phyloP scores from a whole-genome alignment of 2,329 filamentous ascomycete genomes.

The Nothomitra cinnamomea region DNA sequence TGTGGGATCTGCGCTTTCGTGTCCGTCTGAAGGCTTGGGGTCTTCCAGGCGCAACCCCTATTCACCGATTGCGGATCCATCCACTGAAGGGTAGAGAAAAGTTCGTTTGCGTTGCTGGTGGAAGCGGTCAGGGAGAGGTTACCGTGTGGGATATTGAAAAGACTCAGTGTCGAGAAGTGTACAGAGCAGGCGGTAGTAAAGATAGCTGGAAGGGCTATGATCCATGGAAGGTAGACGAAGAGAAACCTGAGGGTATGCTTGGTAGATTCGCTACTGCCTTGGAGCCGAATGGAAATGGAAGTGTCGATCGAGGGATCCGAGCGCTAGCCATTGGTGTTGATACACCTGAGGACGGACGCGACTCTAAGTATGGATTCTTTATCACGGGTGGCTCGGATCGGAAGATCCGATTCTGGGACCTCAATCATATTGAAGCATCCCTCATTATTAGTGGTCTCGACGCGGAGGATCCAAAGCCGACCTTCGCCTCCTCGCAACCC shows the following conservation, averaged over 20 bases:
- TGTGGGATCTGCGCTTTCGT: constrained; percentile 95
- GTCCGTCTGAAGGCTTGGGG: constrained; percentile 80
- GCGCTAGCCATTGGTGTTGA: constrained; percentile 60
- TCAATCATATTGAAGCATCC: constrained; percentile 60
- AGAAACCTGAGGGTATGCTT: constrained; percentile 73
- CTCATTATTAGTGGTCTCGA: constrained; percentile 64
- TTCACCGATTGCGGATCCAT: constrained; percentile 65
- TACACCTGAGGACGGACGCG: constrained; percentile 49
- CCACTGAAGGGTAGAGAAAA: constrained; percentile 61
- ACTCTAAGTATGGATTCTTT: constrained; percentile 63
- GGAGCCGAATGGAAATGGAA: constrained; percentile 39
- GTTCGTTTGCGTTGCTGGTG: constrained; percentile 79
- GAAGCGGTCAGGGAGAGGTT: constrained; percentile 73
- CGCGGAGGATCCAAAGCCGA: constrained; percentile 52
- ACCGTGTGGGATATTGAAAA: constrained; percentile 95
- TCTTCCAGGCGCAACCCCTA: constrained; percentile 60
- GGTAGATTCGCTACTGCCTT: constrained; percentile 64
- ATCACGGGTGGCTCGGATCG: constrained; percentile 79
- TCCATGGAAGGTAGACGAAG: constrained; percentile 78
- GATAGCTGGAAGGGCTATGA: constrained; percentile 52
- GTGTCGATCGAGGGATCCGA: constrained; percentile 50
- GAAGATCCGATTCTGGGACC: constrained; percentile 88
- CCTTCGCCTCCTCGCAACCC: constrained; percentile 49
- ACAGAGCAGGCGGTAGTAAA: constrained; percentile 47
- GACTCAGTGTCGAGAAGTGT: constrained; percentile 73